Evolutionary conservation across 306 rosid species (phyloP).

Genomic region (Lupinus albus): DNA sequence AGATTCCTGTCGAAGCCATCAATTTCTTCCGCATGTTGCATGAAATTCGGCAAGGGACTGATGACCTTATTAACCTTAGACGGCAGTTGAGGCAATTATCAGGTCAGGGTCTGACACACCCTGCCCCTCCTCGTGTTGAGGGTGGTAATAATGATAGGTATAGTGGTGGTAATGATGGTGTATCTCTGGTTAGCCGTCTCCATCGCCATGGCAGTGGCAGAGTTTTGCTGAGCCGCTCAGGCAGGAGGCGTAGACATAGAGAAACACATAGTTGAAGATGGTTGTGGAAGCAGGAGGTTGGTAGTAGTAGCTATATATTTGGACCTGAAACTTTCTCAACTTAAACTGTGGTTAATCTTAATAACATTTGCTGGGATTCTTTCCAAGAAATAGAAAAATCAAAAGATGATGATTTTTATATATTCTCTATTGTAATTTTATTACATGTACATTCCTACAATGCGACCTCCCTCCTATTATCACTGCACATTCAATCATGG

Average conservation of each 20-base stretch:
- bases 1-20: constrained; percentile 74
- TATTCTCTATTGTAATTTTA: constrained; percentile 44
- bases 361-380: constrained; percentile 54
- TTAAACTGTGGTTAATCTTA: constrained; percentile 45
- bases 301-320: constrained; percentile 58
- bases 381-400: constrained; percentile 43
- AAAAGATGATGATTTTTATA: constrained; percentile 50
- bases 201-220: constrained; percentile 73
- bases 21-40: constrained; percentile 84
- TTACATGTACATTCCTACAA: constrained; percentile 52
- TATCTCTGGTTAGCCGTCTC: constrained; percentile 77
- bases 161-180: constrained; percentile 47
- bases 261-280: constrained; percentile 48
- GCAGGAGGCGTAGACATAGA: constrained; percentile 81
- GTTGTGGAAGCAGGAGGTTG: constrained; percentile 52
- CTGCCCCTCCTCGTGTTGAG: neutral
- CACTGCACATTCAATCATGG: neutral
- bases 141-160: constrained; percentile 37
- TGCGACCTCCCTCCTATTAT: constrained; percentile 46
- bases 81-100: constrained; percentile 61
- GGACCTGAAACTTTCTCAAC: constrained; percentile 52
- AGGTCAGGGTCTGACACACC: constrained; percentile 41
- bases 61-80: constrained; percentile 51
- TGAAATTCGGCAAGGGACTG: constrained; percentile 68
- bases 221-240: constrained; percentile 71